Conservation (phyloP, 768 basidiomycete species). For the Daedalea quercina region DNA sequence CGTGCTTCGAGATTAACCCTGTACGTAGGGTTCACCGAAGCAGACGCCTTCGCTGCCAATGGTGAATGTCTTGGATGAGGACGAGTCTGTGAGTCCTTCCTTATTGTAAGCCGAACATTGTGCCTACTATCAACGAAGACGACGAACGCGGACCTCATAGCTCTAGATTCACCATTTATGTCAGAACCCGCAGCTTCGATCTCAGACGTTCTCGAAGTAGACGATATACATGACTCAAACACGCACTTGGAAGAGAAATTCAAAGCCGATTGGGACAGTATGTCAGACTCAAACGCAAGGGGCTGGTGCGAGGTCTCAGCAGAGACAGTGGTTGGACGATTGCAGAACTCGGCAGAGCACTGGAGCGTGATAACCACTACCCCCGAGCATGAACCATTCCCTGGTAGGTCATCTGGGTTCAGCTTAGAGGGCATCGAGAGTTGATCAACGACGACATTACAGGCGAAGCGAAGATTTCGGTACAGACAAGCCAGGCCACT, state of each 20-base stretch:
- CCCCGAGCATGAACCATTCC: slow-evolving; percentile 50
- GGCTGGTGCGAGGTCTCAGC: slow-evolving; percentile 66
- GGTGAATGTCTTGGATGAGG: slow-evolving; percentile 12
- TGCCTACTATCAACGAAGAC: slow-evolving; percentile 17
- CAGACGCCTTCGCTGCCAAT: slow-evolving; percentile 7
- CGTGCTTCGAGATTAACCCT: slow-evolving; percentile 11
- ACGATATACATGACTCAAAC: neutral
- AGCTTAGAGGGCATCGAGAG: neutral
- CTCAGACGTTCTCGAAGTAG: slow-evolving; percentile 2
- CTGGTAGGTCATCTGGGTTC: slow-evolving; percentile 34
- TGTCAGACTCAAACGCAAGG: slow-evolving; percentile 35
- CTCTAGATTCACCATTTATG: slow-evolving; percentile 67
- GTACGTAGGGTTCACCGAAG: slow-evolving; percentile 8
- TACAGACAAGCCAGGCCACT: neutral
- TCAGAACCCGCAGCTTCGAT: slow-evolving; percentile 30
- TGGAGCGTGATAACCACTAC: slow-evolving; percentile 43
- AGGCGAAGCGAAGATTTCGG: slow-evolving; percentile 64
- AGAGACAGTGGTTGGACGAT: slow-evolving; percentile 43
- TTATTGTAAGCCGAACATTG: neutral
- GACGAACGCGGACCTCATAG: slow-evolving; percentile 52
- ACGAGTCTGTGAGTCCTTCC: slow-evolving; percentile 8
- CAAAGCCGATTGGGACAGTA: slow-evolving; percentile 47
- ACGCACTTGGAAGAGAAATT: slow-evolving; percentile 35
- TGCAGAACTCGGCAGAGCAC: slow-evolving; percentile 39
- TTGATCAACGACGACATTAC: slow-evolving; percentile 7